Conservation (phyloP, 805 yeast genomes). For the Nakazawaea laoshanensis region DNA sequence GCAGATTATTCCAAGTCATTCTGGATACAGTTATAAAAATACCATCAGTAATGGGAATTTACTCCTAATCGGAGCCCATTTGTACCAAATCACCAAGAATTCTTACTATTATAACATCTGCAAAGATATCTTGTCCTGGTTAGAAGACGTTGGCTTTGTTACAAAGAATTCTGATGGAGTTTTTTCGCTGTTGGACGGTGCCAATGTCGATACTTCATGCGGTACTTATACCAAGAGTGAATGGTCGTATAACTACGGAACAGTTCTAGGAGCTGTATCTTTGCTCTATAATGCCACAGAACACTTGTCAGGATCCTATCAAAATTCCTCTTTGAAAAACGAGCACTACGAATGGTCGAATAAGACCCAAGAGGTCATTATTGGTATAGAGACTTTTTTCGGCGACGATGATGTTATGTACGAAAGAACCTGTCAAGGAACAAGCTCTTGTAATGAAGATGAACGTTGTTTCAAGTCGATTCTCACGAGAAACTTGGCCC, state of each 20-base stretch:
- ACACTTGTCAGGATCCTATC: slow-evolving; percentile 16
- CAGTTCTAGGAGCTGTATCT: slow-evolving; percentile 27
- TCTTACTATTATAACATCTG: slow-evolving; percentile 42
- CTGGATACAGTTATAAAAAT: slow-evolving; percentile 58
- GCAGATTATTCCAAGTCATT: slow-evolving; percentile 56
- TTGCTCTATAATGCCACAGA: slow-evolving; percentile 5
- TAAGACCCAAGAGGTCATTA: slow-evolving; percentile 34
- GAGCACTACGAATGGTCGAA: slow-evolving; percentile 36
- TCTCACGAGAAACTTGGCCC: slow-evolving; percentile 54
- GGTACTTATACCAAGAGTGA: slow-evolving; percentile 36
- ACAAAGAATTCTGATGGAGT: slow-evolving; percentile 15
- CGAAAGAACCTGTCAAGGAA: slow-evolving; percentile 53
- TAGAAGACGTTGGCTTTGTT: slow-evolving; percentile 20
- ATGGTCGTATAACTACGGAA: slow-evolving; percentile 70
- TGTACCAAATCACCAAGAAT: slow-evolving; percentile 50
- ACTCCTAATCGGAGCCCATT: slow-evolving; percentile 54
- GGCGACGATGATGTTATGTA: slow-evolving; percentile 38
- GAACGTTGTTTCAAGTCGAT: slow-evolving; percentile 72
- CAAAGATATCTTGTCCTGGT: slow-evolving; percentile 51
- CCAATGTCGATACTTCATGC: slow-evolving; percentile 40
- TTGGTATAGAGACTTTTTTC: slow-evolving; percentile 30
- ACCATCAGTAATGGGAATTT: slow-evolving; percentile 58
- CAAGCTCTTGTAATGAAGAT: slow-evolving; percentile 56
- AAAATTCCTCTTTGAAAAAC: neutral
- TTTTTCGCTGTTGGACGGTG: slow-evolving; percentile 48